phyloP scores from a whole-genome alignment of 768 basidiomycete genomes.

The Podaxis sp. region DNA sequence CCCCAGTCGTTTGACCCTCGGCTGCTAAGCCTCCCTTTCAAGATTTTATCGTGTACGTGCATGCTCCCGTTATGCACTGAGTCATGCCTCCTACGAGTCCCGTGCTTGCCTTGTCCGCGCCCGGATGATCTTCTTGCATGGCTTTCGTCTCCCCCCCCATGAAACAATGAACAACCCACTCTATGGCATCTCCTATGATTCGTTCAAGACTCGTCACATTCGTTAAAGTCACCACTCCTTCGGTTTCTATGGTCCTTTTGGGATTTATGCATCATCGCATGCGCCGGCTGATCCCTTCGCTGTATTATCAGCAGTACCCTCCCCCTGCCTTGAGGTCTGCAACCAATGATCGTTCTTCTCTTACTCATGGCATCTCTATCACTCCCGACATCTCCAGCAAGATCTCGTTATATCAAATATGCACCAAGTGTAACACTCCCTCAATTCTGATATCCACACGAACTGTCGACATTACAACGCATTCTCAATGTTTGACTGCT shows the following conservation, averaged over 20 bases:
- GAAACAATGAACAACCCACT: neutral
- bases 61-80: neutral
- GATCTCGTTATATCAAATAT: constrained; percentile 7
- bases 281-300: neutral
- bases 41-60: neutral
- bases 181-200: constrained; percentile 3
- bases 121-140: neutral
- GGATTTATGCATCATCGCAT: neutral
- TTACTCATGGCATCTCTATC: constrained; percentile 3
- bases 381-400: constrained; percentile 6
- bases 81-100: neutral
- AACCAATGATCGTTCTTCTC: neutral
- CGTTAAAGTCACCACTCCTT: neutral
- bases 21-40: neutral
- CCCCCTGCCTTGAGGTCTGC: neutral
- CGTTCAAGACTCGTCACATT: neutral
- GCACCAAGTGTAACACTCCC: constrained; percentile 9
- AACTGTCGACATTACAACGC: constrained; percentile 7
- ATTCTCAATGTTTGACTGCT: constrained; percentile 10
- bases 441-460: constrained; percentile 9
- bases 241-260: neutral
- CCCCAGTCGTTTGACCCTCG: constrained; percentile 46
- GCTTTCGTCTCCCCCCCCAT: neutral
- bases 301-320: constrained; percentile 10
- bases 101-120: neutral